A percentile compares a stretch with the other conserved stretches of the same genome.
phyloP scores from a whole-genome alignment of 169 alveolate species.

The Cryptosporidium parvum region DNA sequence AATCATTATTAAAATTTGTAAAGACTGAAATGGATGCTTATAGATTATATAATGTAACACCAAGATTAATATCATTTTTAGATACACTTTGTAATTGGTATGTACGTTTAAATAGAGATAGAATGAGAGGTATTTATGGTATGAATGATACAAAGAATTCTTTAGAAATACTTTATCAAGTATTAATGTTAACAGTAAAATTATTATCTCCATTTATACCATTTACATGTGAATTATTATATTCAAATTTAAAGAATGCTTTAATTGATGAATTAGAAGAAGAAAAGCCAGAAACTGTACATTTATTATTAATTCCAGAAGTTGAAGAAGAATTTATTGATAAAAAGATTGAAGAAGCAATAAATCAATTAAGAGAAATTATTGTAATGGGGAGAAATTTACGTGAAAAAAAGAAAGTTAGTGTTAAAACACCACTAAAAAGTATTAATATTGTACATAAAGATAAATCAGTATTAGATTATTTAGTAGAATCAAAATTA shows the following conservation, averaged over 20 bases:
- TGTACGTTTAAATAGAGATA: constrained; percentile 94
- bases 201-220: constrained; percentile 93
- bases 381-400: constrained; percentile 92
- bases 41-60: constrained; percentile 96
- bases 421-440: constrained; percentile 92
- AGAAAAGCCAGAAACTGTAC: constrained; percentile 87
- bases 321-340: constrained; percentile 82
- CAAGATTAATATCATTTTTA: constrained; percentile 92
- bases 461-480: constrained; percentile 80
- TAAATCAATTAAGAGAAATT: constrained; percentile 83
- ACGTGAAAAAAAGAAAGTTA: constrained; percentile 91
- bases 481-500: constrained; percentile 80
- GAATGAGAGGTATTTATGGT: constrained; percentile 97
- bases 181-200: constrained; percentile 88
- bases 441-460: constrained; percentile 84
- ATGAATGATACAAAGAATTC: constrained; percentile 87
- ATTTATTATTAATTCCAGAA: constrained; percentile 88
- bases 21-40: constrained; percentile 95
- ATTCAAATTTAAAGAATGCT: constrained; percentile 91
- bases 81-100: constrained; percentile 97
- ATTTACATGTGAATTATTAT: constrained; percentile 92
- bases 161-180: constrained; percentile 90
- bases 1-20: constrained; percentile 87
- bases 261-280: constrained; percentile 82
- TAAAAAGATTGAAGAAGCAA: constrained; percentile 84